phyloP scores from a whole-genome alignment of 2,329 filamentous ascomycete species.

The Alternaria angustiovoidea region DNA sequence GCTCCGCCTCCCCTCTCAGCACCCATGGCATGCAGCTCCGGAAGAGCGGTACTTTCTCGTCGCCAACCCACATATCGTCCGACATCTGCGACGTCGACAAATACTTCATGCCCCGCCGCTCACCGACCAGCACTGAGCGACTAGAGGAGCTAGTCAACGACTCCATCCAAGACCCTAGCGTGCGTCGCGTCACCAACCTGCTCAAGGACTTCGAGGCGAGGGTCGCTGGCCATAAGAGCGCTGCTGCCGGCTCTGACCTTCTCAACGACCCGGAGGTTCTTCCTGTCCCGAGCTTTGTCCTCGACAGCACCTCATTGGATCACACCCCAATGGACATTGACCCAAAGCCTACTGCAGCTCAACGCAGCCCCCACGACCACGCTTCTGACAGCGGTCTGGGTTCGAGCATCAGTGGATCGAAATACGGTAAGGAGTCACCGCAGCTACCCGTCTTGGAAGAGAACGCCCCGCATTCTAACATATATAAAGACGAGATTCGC shows the following conservation, averaged over 20 bases:
- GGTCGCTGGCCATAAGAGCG: conserved; percentile 46
- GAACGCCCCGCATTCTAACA: conserved; percentile 38
- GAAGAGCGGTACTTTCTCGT: conserved; percentile 60
- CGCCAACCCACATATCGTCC: conserved; percentile 48
- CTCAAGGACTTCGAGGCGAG: conserved; percentile 57
- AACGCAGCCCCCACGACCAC: conserved; percentile 65
- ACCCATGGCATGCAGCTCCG: conserved; percentile 56
- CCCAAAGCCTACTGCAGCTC: conserved; percentile 50
- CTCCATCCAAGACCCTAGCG: conserved; percentile 55
- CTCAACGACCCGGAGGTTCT: conserved; percentile 59
- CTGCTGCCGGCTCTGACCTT: conserved; percentile 48
- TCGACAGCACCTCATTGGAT: conserved; percentile 48
- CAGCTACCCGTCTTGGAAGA: conserved; percentile 27
- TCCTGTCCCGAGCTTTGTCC: conserved; percentile 57
- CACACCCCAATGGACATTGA: conserved; percentile 50
- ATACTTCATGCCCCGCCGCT: conserved; percentile 56
- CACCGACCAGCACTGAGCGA: conserved; percentile 58
- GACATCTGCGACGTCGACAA: conserved; percentile 52
- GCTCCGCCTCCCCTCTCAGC: conserved; percentile 43
- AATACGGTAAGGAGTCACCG: conserved; percentile 47
- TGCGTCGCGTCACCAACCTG: conserved; percentile 55
- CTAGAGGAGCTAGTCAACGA: conserved; percentile 59
- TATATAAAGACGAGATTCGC: conserved; percentile 46
- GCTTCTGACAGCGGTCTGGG: conserved; percentile 89
- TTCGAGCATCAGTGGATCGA: conserved; percentile 74